A percentile compares a stretch with the other conserved stretches of the same genome.
These are phyloP conservation scores for Mortierella sp. DNA, from an alignment of 371 early-diverging fungal species.

Conservation along the genomic window DNA sequence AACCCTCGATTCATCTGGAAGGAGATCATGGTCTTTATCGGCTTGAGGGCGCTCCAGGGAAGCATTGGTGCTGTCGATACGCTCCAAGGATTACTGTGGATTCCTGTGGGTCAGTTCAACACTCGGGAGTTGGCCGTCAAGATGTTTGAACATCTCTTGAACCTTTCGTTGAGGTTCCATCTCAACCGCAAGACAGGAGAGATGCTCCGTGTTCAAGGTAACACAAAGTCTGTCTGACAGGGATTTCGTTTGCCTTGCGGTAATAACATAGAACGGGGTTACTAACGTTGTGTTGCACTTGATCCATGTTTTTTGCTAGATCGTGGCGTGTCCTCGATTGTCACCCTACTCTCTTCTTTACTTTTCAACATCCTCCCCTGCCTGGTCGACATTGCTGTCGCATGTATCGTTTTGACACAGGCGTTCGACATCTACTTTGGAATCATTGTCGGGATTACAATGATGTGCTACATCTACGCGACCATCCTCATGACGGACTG, in stretches of 20 bases:
- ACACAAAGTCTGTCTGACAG: neutral
- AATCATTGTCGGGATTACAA: slow-evolving; percentile 87
- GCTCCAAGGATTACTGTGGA: slow-evolving; percentile 87
- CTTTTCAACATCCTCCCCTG: slow-evolving; percentile 93
- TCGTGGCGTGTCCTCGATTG: slow-evolving; percentile 87
- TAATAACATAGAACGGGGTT: neutral
- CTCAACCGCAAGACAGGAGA: slow-evolving; percentile 96
- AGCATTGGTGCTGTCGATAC: slow-evolving; percentile 86
- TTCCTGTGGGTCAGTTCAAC: slow-evolving; percentile 93
- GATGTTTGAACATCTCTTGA: slow-evolving; percentile 89
- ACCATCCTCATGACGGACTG: slow-evolving; percentile 94
- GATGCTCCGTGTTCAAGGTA: slow-evolving; percentile 80
- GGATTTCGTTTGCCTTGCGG: neutral
- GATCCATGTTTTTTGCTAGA: slow-evolving; percentile 67
- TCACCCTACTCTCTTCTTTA: slow-evolving; percentile 84
- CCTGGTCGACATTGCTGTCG: slow-evolving; percentile 88
- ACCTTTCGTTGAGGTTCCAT: slow-evolving; percentile 89
- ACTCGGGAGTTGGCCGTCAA: slow-evolving; percentile 87
- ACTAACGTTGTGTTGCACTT: slow-evolving; percentile 31
- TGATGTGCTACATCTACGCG: slow-evolving; percentile 84
- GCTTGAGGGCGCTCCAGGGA: slow-evolving; percentile 82
- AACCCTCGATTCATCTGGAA: slow-evolving; percentile 68
- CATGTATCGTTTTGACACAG: slow-evolving; percentile 78
- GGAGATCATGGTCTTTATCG: slow-evolving; percentile 77
- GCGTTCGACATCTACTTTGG: slow-evolving; percentile 86